These are phyloP conservation scores for Geotrichum siamense DNA, from an alignment of 1,139 yeast genomes.

Conservation along the genomic window DNA sequence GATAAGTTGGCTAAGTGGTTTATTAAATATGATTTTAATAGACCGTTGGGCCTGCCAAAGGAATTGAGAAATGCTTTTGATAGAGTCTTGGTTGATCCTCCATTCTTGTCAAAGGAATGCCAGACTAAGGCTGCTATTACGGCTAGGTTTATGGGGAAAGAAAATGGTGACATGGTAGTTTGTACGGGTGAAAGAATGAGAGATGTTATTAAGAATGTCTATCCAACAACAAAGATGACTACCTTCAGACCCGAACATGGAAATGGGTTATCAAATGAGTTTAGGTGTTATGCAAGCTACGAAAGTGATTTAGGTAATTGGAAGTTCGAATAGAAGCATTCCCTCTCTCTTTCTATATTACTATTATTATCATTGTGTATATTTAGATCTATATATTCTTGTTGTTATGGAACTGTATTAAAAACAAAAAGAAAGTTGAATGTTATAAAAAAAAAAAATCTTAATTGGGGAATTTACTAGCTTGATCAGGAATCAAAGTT, in stretches of 20 bases:
- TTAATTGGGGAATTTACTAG: slow-evolving; percentile 1
- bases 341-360: too few relatives aligned
- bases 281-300: slow-evolving; percentile 73
- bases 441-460: too few relatives aligned
- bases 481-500: slow-evolving; percentile 39
- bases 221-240: slow-evolving; percentile 60
- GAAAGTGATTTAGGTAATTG: slow-evolving; percentile 45
- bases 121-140: slow-evolving; percentile 66
- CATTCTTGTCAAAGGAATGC: slow-evolving; percentile 74
- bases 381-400: too few relatives aligned
- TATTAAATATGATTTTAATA: slow-evolving; percentile 65
- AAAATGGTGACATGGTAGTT: slow-evolving; percentile 40
- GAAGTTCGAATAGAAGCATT: too few relatives aligned
- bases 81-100: slow-evolving; percentile 79
- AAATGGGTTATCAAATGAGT: slow-evolving; percentile 81
- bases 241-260: slow-evolving; percentile 71
- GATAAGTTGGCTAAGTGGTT: slow-evolving; percentile 67
- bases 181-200: slow-evolving; percentile 90
- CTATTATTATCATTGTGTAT: too few relatives aligned
- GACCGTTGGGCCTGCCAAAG: slow-evolving; percentile 58
- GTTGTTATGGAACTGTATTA: too few relatives aligned
- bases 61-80: slow-evolving; percentile 56
- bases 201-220: slow-evolving; percentile 49
- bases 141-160: slow-evolving; percentile 51
- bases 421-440: too few relatives aligned